Conservation (phyloP, 2,329 filamentous ascomycete species). For the Fusarium miscanthi region DNA sequence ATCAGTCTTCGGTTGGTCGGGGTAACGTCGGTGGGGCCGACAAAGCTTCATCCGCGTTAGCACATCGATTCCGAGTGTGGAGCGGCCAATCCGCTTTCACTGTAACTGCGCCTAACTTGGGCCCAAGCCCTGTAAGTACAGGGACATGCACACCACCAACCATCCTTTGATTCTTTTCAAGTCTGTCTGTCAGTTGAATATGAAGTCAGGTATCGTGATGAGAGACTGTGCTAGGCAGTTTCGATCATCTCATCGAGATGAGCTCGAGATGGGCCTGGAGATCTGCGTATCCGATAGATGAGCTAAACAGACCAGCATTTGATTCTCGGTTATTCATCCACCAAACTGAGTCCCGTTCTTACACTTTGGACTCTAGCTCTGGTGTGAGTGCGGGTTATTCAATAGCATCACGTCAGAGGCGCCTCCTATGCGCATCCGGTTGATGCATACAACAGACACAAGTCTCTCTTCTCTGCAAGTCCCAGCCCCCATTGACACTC, state of each 20-base stretch:
- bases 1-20: slow-evolving; percentile 40
- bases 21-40: slow-evolving; percentile 34
- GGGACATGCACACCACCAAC: slow-evolving; percentile 34
- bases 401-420: slow-evolving; percentile 35
- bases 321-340: not conserved
- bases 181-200: not conserved
- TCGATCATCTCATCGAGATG: not conserved
- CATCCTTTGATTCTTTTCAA: not conserved
- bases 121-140: slow-evolving; percentile 42
- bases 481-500: slow-evolving; percentile 31
- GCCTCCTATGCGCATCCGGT: slow-evolving; percentile 26
- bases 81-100: slow-evolving; percentile 46
- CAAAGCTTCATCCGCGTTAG: slow-evolving; percentile 42
- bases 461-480: slow-evolving; percentile 12
- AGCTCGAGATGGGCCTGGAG: not conserved
- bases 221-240: not conserved
- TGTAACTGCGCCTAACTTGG: slow-evolving; percentile 39
- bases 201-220: not conserved
- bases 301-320: not conserved
- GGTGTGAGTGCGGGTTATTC: slow-evolving; percentile 12
- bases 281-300: not conserved
- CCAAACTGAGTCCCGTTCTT: not conserved
- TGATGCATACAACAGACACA: slow-evolving; percentile 32
- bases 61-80: slow-evolving; percentile 36
- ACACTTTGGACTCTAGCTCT: not conserved